A percentile compares a stretch with the other conserved stretches of the same genome.
These are phyloP conservation scores for Cyberlindnera veronae DNA, from an alignment of 805 yeast genomes.

Conservation along the genomic window DNA sequence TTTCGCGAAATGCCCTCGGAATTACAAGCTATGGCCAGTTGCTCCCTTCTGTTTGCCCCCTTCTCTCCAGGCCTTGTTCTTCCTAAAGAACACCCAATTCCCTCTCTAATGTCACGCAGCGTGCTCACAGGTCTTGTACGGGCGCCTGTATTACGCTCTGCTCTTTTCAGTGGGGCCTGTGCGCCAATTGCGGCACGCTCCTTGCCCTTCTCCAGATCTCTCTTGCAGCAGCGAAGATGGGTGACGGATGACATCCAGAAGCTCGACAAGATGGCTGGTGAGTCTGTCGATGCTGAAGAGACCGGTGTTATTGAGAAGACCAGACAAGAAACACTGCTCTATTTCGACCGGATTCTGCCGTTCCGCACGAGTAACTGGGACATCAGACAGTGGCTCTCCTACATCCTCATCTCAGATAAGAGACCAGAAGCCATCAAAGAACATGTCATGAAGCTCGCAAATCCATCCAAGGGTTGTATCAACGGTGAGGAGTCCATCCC, in stretches of 20 bases:
- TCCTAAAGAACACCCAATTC: no score
- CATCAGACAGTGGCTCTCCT: constrained; percentile 40
- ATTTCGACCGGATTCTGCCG: constrained; percentile 55
- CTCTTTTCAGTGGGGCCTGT: no score
- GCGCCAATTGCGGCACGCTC: no score
- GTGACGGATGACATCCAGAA: constrained; percentile 39
- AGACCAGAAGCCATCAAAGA: constrained; percentile 38
- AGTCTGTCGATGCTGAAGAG: constrained; percentile 48
- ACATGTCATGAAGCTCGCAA: constrained; percentile 37
- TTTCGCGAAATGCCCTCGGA: not conserved
- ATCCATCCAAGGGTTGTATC: no score
- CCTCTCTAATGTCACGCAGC: no score
- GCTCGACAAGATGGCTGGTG: constrained; percentile 50
- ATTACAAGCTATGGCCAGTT: not conserved
- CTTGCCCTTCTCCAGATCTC: not conserved
- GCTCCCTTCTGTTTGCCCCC: not conserved
- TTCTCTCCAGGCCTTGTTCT: no score
- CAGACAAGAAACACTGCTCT: constrained; percentile 47
- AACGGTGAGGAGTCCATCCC: no score
- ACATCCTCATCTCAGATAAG: constrained; percentile 33
- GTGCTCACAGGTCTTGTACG: no score
- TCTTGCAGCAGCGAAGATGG: constrained; percentile 20
- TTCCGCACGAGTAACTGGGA: constrained; percentile 43
- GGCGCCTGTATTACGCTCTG: no score
- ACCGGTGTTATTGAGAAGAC: constrained; percentile 56